Percentiles rank a stretch among this genome's conserved stretches.
Conservation (phyloP, 2,329 filamentous ascomycete species). For the Alternaria arbusti region DNA sequence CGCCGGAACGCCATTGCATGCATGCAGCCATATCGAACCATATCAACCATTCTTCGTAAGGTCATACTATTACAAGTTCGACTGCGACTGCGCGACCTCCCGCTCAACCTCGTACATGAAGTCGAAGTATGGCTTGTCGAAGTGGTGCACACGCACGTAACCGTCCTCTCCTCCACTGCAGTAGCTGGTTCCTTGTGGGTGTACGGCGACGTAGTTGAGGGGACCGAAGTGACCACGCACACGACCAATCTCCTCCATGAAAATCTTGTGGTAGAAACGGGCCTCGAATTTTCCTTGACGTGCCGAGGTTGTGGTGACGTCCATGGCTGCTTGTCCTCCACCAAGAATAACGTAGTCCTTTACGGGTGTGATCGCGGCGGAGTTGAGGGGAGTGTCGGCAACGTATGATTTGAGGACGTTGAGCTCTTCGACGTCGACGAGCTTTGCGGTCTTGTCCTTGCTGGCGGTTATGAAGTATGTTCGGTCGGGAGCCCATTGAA, state of each 20-base stretch:
- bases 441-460: constrained; percentile 97
- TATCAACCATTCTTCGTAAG: constrained; percentile 25
- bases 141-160: constrained; percentile 97
- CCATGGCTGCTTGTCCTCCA: constrained; percentile 98
- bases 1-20: constrained; percentile 48
- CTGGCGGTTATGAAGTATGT: constrained; percentile 98
- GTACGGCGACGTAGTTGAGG: constrained; percentile 92
- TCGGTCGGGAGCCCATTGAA: constrained; percentile 92
- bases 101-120: constrained; percentile 99
- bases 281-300: constrained; percentile 99
- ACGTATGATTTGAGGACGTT: constrained; percentile 90
- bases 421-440: constrained; percentile 85
- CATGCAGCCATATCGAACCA: constrained; percentile 33
- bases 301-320: constrained; percentile 92
- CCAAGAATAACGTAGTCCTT: constrained; percentile 98
- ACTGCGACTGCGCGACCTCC: constrained; percentile 59
- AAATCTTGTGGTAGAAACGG: constrained; percentile 99
- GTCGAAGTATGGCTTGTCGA: constrained; percentile 98
- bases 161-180: constrained; percentile 97
- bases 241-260: constrained; percentile 97
- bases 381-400: constrained; percentile 95
- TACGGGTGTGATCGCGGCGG: constrained; percentile 88
- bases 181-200: constrained; percentile 90
- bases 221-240: constrained; percentile 97
- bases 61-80: constrained; percentile 41